Evolutionary conservation across 2,329 filamentous ascomycete genomes (phyloP).

Genomic region (Aschersonia sp.): DNA sequence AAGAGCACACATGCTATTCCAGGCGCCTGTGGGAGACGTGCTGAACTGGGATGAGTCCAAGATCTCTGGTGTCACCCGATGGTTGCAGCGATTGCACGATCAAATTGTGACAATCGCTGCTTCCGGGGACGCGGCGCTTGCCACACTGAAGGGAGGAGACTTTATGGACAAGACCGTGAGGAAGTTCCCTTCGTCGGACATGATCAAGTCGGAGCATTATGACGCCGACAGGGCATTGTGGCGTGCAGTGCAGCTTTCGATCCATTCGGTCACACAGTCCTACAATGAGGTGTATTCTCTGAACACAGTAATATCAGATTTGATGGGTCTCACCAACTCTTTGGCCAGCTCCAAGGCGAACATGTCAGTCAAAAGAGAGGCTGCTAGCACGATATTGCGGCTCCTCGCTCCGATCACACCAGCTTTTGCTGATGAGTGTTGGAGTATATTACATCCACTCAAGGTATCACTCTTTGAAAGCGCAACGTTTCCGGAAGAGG

Average conservation of each 20-base stretch:
- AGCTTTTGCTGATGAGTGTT: slow-evolving; percentile 70
- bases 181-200: slow-evolving; percentile 22
- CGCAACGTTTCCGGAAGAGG: slow-evolving; percentile 43
- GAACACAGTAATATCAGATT: slow-evolving; percentile 71
- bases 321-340: slow-evolving; percentile 68
- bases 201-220: slow-evolving; percentile 22
- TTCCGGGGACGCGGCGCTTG: too few species aligned
- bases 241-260: slow-evolving; percentile 52
- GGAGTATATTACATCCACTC: slow-evolving; percentile 40
- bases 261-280: slow-evolving; percentile 51
- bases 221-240: slow-evolving; percentile 40
- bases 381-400: slow-evolving; percentile 44
- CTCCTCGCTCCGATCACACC: slow-evolving; percentile 72
- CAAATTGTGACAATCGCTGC: slow-evolving; percentile 22
- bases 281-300: slow-evolving; percentile 61
- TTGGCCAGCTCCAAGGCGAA: slow-evolving; percentile 33
- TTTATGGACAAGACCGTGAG: slow-evolving; percentile 6
- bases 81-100: slow-evolving; percentile 56
- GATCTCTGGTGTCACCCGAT: slow-evolving; percentile 68
- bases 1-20: slow-evolving; percentile 77
- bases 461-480: slow-evolving; percentile 24
- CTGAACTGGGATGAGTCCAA: slow-evolving; percentile 80
- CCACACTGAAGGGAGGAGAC: slow-evolving; percentile 4
- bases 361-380: slow-evolving; percentile 29
- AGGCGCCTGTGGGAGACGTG: slow-evolving; percentile 70